Conservation (phyloP, 805 yeast species). For the Hyphopichia homilentoma region DNA sequence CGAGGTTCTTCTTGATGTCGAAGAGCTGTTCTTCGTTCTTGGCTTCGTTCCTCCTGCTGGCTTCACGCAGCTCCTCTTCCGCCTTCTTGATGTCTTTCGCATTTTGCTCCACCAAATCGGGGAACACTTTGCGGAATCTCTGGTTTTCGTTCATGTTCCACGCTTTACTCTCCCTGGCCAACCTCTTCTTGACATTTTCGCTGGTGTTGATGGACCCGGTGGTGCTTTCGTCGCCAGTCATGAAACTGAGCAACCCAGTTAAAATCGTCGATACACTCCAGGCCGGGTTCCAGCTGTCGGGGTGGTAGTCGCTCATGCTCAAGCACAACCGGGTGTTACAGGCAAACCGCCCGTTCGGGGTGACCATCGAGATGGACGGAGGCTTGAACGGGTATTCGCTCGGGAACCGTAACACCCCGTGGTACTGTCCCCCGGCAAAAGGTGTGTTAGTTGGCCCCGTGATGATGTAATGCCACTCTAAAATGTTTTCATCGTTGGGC, state of each 20-base stretch:
- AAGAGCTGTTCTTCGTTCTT: constrained; percentile 14
- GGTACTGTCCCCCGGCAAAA: constrained; percentile 82
- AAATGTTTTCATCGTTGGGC: constrained; percentile 81
- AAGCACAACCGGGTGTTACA: constrained; percentile 80
- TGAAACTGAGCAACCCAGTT: constrained; percentile 82
- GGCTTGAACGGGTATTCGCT: constrained; percentile 88
- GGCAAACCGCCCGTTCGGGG: constrained; percentile 86
- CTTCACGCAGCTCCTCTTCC: constrained; percentile 8
- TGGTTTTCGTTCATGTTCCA: constrained; percentile 58
- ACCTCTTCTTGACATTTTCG: constrained; percentile 48
- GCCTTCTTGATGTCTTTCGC: constrained; percentile 21
- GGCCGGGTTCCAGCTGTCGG: constrained; percentile 94
- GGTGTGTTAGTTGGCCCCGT: constrained; percentile 92
- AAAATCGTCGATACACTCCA: constrained; percentile 91
- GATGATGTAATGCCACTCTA: constrained; percentile 92
- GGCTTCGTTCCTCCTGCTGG: constrained; percentile 9
- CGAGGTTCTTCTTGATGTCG: constrained; percentile 27
- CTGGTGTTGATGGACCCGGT: constrained; percentile 77
- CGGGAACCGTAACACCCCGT: constrained; percentile 82
- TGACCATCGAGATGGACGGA: constrained; percentile 82
- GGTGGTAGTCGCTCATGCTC: constrained; percentile 93
- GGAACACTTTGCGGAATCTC: constrained; percentile 61
- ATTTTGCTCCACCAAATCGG: constrained; percentile 56
- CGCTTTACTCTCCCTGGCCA: constrained; percentile 56
- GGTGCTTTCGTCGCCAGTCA: constrained; percentile 84